phyloP scores from a whole-genome alignment of 116 monocot genomes.

The Posidonia oceanica region DNA sequence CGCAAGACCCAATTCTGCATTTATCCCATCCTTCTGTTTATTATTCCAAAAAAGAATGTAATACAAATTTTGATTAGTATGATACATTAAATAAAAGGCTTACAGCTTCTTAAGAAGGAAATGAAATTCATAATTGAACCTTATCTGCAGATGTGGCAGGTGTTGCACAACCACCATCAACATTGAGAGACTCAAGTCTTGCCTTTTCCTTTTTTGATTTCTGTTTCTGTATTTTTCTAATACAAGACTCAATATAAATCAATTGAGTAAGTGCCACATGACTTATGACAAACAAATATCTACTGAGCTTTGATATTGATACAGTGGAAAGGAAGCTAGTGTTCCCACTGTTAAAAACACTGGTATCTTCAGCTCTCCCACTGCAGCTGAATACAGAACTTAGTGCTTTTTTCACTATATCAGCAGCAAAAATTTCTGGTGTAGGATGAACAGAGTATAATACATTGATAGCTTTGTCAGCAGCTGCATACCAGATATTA shows the following conservation, averaged over 20 bases:
- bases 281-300: conserved; percentile 76
- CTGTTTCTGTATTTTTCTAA: conserved; percentile 66
- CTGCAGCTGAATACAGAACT: conserved; percentile 31
- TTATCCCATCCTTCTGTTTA: conserved; percentile 55
- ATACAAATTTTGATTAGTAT: background rate
- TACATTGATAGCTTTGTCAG: conserved; percentile 77
- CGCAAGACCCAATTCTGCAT: conserved; percentile 85
- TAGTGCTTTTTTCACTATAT: conserved; percentile 53
- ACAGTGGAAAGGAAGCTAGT: conserved; percentile 19
- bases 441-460: conserved; percentile 74
- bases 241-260: conserved; percentile 75
- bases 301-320: conserved; percentile 46
- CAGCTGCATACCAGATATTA: conserved; percentile 82
- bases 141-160: conserved; percentile 21
- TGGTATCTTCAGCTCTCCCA: conserved; percentile 18
- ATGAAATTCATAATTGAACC: conserved; percentile 20
- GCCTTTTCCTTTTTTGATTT: conserved; percentile 57
- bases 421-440: conserved; percentile 78
- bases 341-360: conserved; percentile 13
- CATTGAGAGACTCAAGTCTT: conserved; percentile 19
- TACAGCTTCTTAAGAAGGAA: background rate
- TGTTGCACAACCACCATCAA: conserved; percentile 8
- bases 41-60: background rate
- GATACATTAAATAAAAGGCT: background rate
- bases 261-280: conserved; percentile 86